Evolutionary conservation across 441 rosid genomes (phyloP).

Genomic region (Eutrema salsugineum): DNA sequence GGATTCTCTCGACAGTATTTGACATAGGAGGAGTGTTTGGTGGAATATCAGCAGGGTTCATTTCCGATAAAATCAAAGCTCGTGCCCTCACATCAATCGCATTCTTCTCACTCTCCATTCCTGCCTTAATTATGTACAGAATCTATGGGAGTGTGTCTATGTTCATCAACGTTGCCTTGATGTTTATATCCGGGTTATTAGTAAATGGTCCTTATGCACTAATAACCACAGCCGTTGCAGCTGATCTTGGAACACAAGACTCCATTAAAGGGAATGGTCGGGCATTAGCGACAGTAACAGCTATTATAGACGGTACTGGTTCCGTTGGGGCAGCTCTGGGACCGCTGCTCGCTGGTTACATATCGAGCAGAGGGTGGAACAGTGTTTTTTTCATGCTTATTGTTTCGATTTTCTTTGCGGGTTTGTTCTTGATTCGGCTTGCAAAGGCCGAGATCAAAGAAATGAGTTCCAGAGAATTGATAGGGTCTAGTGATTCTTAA

Average conservation of each 20-base stretch:
- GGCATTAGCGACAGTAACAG: conserved; percentile 84
- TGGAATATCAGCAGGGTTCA: conserved; percentile 69
- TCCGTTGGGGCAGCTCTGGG: conserved; percentile 92
- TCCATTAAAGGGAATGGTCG: conserved; percentile 67
- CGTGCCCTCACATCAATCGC: conserved; percentile 73
- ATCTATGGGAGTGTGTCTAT: conserved; percentile 64
- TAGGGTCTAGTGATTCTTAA: conserved; percentile 2
- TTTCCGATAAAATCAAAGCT: conserved; percentile 77
- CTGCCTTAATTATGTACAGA: conserved; percentile 69
- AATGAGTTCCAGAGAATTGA: conserved; percentile 35
- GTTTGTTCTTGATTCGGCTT: conserved; percentile 57
- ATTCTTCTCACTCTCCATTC: conserved; percentile 73
- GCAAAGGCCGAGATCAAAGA: conserved; percentile 57
- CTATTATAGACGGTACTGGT: conserved; percentile 94
- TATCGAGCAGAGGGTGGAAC: conserved; percentile 82
- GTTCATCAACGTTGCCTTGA: conserved; percentile 55
- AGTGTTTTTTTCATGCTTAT: conserved; percentile 82
- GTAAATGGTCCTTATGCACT: conserved; percentile 90
- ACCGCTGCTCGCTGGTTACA: conserved; percentile 78
- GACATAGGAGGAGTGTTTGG: conserved; percentile 89
- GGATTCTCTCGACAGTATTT: conserved; percentile 78
- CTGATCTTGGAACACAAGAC: conserved; percentile 93
- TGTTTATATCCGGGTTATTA: conserved; percentile 78
- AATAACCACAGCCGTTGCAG: conserved; percentile 87
- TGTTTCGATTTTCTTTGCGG: conserved; percentile 50